These are phyloP conservation scores for Phalaenopsis hybrid DNA, from an alignment of 116 monocot species.

Conservation along the genomic window DNA sequence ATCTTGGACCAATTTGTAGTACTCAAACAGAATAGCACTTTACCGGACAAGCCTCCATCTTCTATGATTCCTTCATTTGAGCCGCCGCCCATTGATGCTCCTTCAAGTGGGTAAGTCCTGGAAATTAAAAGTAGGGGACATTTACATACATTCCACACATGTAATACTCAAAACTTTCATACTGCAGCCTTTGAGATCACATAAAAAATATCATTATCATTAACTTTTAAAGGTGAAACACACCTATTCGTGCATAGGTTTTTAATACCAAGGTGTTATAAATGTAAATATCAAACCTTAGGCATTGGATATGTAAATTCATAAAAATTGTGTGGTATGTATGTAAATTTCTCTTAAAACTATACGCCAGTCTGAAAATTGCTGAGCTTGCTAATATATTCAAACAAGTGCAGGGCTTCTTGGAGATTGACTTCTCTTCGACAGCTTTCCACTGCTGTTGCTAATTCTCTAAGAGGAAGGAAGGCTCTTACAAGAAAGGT, in stretches of 20 bases:
- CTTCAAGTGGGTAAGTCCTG: slow-evolving; percentile 41
- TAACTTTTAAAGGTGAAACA: no score
- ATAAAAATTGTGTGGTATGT: no score
- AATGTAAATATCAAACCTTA: no score
- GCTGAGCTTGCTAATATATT: not conserved
- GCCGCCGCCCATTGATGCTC: slow-evolving; percentile 36
- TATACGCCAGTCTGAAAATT: not conserved
- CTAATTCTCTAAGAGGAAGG: slow-evolving; percentile 48
- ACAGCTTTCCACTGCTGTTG: slow-evolving; percentile 51
- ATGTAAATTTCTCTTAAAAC: no score
- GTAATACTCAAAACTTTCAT: no score
- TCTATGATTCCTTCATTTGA: slow-evolving; percentile 41
- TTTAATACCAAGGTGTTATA: no score
- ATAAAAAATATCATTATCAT: no score
- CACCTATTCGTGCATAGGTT: no score
- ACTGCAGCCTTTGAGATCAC: no score
- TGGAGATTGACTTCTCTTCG: slow-evolving; percentile 69
- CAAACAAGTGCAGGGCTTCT: slow-evolving; percentile 37
- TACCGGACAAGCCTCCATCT: slow-evolving; percentile 56
- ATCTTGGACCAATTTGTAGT: slow-evolving; percentile 18
- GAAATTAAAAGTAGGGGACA: not conserved
- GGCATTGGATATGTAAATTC: no score
- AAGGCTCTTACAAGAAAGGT: slow-evolving; percentile 70
- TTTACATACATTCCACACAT: no score
- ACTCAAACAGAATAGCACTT: slow-evolving; percentile 33